Percentiles rank a stretch among this genome's conserved stretches.
Evolutionary conservation across 495 filamentous ascomycete genomes (phyloP).

Genomic region (Daldinia bambusicola): DNA sequence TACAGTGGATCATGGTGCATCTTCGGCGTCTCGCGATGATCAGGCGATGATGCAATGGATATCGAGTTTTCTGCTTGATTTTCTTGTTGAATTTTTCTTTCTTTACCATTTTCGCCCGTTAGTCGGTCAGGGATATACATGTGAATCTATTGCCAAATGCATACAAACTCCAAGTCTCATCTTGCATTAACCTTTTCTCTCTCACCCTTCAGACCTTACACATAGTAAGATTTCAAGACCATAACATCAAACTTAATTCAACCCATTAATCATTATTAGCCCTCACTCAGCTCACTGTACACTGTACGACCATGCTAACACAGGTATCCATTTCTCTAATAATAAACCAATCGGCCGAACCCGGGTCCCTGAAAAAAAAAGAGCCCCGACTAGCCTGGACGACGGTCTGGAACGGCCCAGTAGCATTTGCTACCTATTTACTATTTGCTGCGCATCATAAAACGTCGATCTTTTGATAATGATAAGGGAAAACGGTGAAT

Average conservation of each 20-base stretch:
- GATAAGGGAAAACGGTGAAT: conserved; percentile 9
- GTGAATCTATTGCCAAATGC: neutral
- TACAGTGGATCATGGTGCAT: conserved; percentile 43
- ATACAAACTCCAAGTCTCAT: conserved; percentile 1
- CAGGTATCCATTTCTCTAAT: conserved; percentile 9
- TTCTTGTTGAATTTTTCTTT: neutral
- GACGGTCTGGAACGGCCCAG: conserved; percentile 41
- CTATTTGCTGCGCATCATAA: neutral
- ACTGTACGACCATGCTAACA: neutral
- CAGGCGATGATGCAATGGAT: conserved; percentile 48
- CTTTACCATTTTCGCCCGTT: neutral
- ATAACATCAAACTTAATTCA: neutral
- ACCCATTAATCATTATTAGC: neutral
- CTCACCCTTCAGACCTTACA: conserved; percentile 2
- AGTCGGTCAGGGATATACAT: conserved; percentile 18
- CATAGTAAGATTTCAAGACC: conserved; percentile 1
- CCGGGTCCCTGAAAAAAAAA: conserved; percentile 19
- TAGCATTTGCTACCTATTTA: neutral
- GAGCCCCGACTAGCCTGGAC: conserved; percentile 22
- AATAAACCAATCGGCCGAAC: conserved; percentile 37
- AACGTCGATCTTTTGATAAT: conserved; percentile 14
- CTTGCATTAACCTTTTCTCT: conserved; percentile 23
- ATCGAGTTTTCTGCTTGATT: conserved; percentile 7
- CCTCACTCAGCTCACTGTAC: conserved; percentile 2
- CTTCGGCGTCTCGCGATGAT: conserved; percentile 43